Conservation (phyloP, 345 rosid species). For the Lenwebbia sp. region DNA sequence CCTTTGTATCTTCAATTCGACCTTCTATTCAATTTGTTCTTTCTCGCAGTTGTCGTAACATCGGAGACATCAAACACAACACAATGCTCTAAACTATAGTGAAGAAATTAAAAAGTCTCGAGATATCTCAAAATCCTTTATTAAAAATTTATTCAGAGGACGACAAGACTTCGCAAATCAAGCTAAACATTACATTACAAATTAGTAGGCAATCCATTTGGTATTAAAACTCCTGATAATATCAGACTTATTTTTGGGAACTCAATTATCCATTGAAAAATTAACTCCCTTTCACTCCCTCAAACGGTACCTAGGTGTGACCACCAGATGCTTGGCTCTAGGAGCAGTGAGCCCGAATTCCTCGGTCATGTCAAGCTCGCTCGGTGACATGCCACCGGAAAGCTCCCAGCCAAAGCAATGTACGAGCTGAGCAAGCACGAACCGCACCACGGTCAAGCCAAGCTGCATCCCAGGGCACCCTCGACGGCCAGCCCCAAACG, state of each 20-base stretch:
- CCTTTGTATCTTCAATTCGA: not conserved
- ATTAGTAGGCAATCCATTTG: not conserved
- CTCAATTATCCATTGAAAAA: not conserved
- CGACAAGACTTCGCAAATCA: not conserved
- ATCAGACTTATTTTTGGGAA: not conserved
- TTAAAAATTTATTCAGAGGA: not conserved
- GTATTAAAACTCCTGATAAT: not conserved
- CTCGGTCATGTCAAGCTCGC: constrained; percentile 33
- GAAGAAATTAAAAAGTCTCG: not conserved
- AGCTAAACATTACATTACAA: not conserved
- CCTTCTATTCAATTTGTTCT: not conserved
- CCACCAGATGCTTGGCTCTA: constrained; percentile 25
- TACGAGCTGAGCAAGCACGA: constrained; percentile 24
- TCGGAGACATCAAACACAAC: not conserved
- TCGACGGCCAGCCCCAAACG: constrained; percentile 36
- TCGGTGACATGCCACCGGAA: constrained; percentile 5
- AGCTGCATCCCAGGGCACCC: constrained; percentile 35
- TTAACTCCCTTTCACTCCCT: not conserved
- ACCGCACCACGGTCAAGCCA: constrained; percentile 16
- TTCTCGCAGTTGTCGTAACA: not conserved
- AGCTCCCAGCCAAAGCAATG: constrained; percentile 52
- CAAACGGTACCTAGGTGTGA: constrained; percentile 14
- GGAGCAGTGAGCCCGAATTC: constrained; percentile 18
- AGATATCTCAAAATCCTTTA: not conserved
- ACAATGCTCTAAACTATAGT: not conserved